These are phyloP conservation scores for Triglochin maritima DNA, from an alignment of 106 monocot genomes.

Conservation along the genomic window DNA sequence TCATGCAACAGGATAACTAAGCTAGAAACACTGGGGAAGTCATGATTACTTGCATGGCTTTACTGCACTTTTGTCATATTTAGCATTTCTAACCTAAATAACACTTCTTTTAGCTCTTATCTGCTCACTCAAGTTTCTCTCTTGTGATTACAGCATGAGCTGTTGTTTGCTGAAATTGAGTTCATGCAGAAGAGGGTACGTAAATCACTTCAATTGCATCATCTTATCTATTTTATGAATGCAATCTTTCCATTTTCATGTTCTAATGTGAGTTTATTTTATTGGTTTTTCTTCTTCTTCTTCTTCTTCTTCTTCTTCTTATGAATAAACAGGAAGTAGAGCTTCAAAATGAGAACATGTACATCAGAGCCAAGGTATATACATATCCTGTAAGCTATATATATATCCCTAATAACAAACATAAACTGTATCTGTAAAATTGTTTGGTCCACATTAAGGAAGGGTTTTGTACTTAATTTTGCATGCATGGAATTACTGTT, in stretches of 20 bases:
- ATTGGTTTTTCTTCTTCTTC: not conserved
- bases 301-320: not conserved
- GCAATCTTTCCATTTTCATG: not conserved
- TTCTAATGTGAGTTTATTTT: too few species aligned
- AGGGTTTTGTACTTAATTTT: too few species aligned
- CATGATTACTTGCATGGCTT: not conserved
- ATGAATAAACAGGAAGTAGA: conserved; percentile 49
- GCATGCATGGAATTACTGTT: too few species aligned
- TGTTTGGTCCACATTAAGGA: too few species aligned
- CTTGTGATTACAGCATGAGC: conserved; percentile 36
- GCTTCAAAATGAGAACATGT: conserved; percentile 72
- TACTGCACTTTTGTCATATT: too few species aligned
- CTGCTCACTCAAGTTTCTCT: not conserved
- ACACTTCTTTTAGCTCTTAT: not conserved
- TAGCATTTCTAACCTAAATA: too few species aligned
- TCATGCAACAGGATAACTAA: too few species aligned
- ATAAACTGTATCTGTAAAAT: too few species aligned
- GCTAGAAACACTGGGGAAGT: not conserved
- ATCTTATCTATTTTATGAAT: not conserved
- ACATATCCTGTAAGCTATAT: not conserved
- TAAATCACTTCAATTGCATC: not conserved
- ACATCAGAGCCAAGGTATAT: conserved; percentile 62
- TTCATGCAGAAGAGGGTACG: conserved; percentile 69
- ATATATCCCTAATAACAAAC: too few species aligned
- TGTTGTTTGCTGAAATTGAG: conserved; percentile 62